Evolutionary conservation across 495 filamentous ascomycete species (phyloP), one percentile per base, ranked within the genome.

Genomic region (Podospora tetraspora): DNA sequence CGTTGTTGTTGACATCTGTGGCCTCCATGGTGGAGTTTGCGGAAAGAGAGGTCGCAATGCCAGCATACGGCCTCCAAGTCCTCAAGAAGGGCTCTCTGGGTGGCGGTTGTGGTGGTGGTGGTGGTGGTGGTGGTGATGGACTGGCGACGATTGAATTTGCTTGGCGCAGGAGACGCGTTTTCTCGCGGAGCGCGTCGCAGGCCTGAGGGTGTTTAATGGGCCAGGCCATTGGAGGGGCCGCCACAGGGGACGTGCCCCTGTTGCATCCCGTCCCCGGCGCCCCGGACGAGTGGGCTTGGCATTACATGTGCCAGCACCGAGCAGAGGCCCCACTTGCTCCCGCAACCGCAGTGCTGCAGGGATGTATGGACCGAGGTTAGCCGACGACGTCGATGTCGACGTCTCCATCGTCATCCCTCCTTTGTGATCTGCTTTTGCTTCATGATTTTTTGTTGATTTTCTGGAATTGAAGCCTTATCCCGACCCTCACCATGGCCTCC

Each of bases 11-110:
- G 69, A 73, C 80, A 61, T 87, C 82, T 69, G 75, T 74, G 67
- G 82, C 76, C 73, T 86, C 83, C 84, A 85, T 87, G 43, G 6
- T 52, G 43, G 43, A 19, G 43, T n/a, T 52, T 56, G 74, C 78
- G 71, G 67, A 30, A 65, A 69, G 25, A 63, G 66, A 76, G n/a
- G 0, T n/a, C 29, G 61, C 24, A 52, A 32, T 62, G 56, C 29
- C 56, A 63, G 24, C 70, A 72, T 72, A 60, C 43, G 59, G 62
- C 29, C 7, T 37, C 21, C 34, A 60, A n/a, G 43, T 9, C 43
- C n/a, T n/a, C 43, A 52, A 52, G 16, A 52, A 52, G 62, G 37
- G 16, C 3, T 63, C 13, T 22, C 19, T 24, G 62, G 57, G 37
- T 12, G 21, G 32, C 6, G 21, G 30, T 64, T 57, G 52, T 19